Evolutionary conservation across 495 filamentous ascomycete species (phyloP).

Genomic region (Gamarada debralockiae): DNA sequence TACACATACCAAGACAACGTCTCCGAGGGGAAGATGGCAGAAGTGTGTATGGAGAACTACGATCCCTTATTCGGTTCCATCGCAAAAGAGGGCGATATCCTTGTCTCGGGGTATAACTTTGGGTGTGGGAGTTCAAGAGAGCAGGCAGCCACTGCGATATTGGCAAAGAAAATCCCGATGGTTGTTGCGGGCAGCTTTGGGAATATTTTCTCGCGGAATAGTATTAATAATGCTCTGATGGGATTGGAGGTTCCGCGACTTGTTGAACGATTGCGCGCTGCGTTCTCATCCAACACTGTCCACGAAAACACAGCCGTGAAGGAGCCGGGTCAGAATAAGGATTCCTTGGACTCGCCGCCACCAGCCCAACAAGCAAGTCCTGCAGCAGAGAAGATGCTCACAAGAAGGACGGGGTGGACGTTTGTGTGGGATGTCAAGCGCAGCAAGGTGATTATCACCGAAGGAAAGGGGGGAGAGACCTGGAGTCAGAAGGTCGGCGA

Average conservation of each 20-base stretch:
- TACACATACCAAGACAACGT: conserved; percentile 90
- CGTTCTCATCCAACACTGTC: not conserved
- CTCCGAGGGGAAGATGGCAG: conserved; percentile 70
- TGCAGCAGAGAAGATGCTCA: conserved; percentile 51
- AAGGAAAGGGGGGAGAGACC: conserved; percentile 51
- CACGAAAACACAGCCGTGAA: not conserved
- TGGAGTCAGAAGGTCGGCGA: conserved; percentile 86
- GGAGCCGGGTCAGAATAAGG: conserved; percentile 26
- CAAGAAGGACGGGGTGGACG: conserved; percentile 85
- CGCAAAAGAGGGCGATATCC: conserved; percentile 65
- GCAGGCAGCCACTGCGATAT: conserved; percentile 85
- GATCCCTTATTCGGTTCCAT: conserved; percentile 61
- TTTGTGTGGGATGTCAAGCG: conserved; percentile 79
- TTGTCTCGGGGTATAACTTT: conserved; percentile 89
- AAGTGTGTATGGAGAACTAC: conserved; percentile 92
- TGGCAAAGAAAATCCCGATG: conserved; percentile 79
- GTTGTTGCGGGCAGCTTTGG: conserved; percentile 84
- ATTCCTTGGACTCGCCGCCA: conserved; percentile 43
- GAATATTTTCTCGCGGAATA: conserved; percentile 85
- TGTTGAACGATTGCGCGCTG: conserved; percentile 29
- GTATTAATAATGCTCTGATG: conserved; percentile 90
- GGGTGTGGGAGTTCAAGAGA: conserved; percentile 80
- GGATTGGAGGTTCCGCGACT: conserved; percentile 76
- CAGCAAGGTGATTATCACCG: conserved; percentile 63
- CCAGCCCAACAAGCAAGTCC: conserved; percentile 18